These are phyloP conservation scores for Colletotrichum nymphaeae DNA, from an alignment of 2,329 filamentous ascomycete genomes.

Conservation along the genomic window DNA sequence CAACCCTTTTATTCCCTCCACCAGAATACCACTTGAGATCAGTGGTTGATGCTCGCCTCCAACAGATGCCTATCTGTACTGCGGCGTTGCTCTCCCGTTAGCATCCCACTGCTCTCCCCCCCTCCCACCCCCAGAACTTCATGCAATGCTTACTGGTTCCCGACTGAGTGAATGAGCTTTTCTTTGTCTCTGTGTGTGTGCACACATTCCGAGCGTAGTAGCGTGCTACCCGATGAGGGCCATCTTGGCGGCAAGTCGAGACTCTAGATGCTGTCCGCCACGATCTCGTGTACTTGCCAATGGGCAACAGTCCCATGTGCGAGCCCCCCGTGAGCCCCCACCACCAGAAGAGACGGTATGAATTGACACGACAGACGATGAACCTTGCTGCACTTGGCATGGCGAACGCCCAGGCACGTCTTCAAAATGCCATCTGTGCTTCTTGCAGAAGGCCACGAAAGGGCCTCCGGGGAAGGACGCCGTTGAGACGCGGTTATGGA, in stretches of 20 bases:
- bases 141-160: not conserved
- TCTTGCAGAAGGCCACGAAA: not conserved
- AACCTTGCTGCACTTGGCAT: slow-evolving; percentile 16
- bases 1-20: slow-evolving; percentile 12
- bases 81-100: slow-evolving; percentile 20
- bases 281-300: not conserved
- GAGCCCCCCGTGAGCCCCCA: not conserved
- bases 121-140: not conserved
- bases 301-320: not conserved
- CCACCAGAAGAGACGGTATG: not conserved
- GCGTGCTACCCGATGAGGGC: not conserved
- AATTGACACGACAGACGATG: slow-evolving; percentile 8
- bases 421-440: slow-evolving; percentile 12
- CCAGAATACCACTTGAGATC: not conserved
- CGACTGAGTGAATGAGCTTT: not conserved
- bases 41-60: not conserved
- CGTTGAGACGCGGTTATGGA: slow-evolving; percentile 14
- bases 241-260: not conserved
- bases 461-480: slow-evolving; percentile 7
- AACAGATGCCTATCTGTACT: slow-evolving; percentile 2
- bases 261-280: not conserved
- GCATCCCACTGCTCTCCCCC: not conserved
- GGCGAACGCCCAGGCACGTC: slow-evolving; percentile 7
- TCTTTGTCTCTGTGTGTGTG: not conserved
- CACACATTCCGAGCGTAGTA: not conserved